Evolutionary conservation across 345 rosid species (phyloP), one percentile per base, ranked within the genome.

Genomic region (Triadica sebifera): DNA sequence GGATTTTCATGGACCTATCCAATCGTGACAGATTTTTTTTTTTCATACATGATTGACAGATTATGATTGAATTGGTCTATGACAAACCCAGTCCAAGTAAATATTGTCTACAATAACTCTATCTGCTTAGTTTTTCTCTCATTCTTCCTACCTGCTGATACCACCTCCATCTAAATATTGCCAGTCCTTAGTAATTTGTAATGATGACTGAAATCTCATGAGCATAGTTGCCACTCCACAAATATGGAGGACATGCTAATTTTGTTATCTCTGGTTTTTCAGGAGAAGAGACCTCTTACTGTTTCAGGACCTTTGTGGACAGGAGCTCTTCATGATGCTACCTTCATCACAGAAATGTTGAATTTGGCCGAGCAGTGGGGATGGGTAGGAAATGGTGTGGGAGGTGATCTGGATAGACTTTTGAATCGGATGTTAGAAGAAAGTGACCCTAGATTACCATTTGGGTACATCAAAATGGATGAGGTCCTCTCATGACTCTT

Each of bases 241-340:
- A 63, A 46, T 8, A 22, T 69, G 16, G 20, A 34, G 12, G 24
- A 34, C 67, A 45, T 67, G 56, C 59, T 70, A 47, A 57, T 70
- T 58, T 9, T 12, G 34, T 29, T 29, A 10, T 38, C 17, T 34
- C 51, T 25, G 16, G 8, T 61, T 56, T 73, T 78, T 41, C 80
- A 87, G 90, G 84, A 70, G 72, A 73, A 86, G 67, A 56, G 87
- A 56, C 84, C 90, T 6, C 75, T 83, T 12, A 83, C 81, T 24
- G 89, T 90, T 13, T 87, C 96, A 0, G 98, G 91, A 62, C 97
- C 98, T 51, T 59, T 94, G 60, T 92, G 97, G 97, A 86, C 85
- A 45, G 98, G 97, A 69, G 89, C 97, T 51, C 95, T 94, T 78
- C 98, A 92, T 64, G 77, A 81, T 34, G 84, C 84, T 43, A 67